Conservation (phyloP, 129 eudicot species). For the Escallonia herrerae region DNA sequence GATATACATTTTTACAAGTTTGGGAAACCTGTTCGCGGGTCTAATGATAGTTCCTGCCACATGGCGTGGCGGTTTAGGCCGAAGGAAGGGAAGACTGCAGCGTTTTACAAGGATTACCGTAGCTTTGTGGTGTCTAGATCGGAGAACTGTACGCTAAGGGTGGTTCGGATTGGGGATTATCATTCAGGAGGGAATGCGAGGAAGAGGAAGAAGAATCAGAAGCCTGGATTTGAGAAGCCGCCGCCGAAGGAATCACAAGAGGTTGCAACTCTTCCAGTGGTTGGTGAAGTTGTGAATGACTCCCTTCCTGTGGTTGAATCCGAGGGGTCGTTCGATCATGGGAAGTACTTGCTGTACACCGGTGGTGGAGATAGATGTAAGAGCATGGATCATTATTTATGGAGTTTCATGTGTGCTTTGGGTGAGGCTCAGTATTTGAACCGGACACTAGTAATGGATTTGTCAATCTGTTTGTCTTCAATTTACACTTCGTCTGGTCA, state of each 20-base stretch:
- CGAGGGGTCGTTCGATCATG: conserved; percentile 49
- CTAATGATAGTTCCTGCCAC: conserved; percentile 61
- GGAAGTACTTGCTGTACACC: conserved; percentile 65
- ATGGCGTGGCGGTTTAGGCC: conserved; percentile 99
- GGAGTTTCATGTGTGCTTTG: conserved; percentile 92
- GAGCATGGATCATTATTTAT: conserved; percentile 85
- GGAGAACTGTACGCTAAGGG: conserved; percentile 53
- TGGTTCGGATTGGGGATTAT: conserved; percentile 70
- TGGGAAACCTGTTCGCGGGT: conserved; percentile 77
- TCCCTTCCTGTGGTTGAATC: conserved; percentile 77
- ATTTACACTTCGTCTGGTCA: conserved; percentile 64
- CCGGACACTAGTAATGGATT: conserved; percentile 79
- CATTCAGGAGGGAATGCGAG: conserved; percentile 87
- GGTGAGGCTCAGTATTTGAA: conserved; percentile 92
- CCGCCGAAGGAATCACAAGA: conserved; percentile 21
- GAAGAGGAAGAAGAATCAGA: conserved; percentile 58
- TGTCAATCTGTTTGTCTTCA: conserved; percentile 65
- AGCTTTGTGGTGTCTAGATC: conserved; percentile 54
- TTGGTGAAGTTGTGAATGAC: conserved; percentile 65
- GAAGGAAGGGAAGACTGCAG: conserved; percentile 64
- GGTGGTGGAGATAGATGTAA: conserved; percentile 91
- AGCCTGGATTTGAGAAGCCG: conserved; percentile 52
- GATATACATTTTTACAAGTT: conserved; percentile 81
- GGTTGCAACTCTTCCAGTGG: conserved; percentile 27
- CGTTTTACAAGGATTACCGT: conserved; percentile 77